Evolutionary conservation across 208 protist species (phyloP).

Genomic region (Acanthamoeba triangularis): DNA sequence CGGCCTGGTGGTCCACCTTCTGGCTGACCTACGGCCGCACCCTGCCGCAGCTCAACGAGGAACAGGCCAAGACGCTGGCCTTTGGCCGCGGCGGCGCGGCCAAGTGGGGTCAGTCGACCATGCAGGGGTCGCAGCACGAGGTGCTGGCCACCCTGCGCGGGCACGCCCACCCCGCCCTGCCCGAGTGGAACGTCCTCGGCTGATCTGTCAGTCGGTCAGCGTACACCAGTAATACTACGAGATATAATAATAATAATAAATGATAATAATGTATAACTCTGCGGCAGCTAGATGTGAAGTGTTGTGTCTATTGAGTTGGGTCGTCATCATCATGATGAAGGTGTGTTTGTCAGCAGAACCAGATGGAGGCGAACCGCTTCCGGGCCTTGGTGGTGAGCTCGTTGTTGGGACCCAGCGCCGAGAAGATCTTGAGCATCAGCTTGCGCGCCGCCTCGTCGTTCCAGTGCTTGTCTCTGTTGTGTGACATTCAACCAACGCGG

Average conservation of each 20-base stretch:
- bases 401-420: conserved; percentile 63
- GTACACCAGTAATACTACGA: no score
- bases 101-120: neutral
- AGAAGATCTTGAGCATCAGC: conserved; percentile 74
- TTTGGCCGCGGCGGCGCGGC: neutral
- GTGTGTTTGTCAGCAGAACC: conserved; percentile 59
- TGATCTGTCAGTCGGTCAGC: neutral
- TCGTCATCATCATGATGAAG: neutral
- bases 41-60: conserved; percentile 37
- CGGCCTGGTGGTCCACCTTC: conserved; percentile 71
- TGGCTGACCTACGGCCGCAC: conserved; percentile 76
- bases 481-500: neutral
- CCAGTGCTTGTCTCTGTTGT: conserved; percentile 74
- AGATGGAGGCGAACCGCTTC: conserved; percentile 67
- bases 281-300: no score
- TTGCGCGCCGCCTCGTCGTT: conserved; percentile 73
- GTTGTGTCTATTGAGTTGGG: no score
- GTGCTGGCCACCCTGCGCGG: conserved; percentile 2
- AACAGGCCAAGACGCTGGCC: conserved; percentile 26
- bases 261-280: no score
- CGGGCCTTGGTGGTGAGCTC: conserved; percentile 46
- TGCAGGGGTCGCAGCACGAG: conserved; percentile 25
- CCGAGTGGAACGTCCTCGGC: neutral
- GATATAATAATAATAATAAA: no score
- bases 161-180: neutral